These are phyloP conservation scores for Sindora glabra DNA, from an alignment of 306 rosid species.

Conservation along the genomic window DNA sequence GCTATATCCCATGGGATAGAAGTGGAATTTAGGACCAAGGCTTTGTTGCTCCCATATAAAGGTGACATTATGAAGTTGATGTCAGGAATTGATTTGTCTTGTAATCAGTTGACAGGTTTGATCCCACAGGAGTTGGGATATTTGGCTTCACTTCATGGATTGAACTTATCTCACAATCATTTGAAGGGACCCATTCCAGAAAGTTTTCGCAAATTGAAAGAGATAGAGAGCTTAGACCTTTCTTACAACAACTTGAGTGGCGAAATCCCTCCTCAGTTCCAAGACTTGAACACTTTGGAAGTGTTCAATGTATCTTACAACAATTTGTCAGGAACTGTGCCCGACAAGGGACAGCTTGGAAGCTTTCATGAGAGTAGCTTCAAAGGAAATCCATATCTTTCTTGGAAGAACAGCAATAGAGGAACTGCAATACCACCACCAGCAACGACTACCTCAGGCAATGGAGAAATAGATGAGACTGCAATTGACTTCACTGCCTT, in stretches of 20 bases:
- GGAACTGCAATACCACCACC: neutral
- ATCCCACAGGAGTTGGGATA: slow-evolving; percentile 5
- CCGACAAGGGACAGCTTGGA: neutral
- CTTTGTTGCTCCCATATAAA: neutral
- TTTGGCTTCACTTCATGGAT: neutral
- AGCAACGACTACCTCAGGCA: too few species aligned
- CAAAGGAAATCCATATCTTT: neutral
- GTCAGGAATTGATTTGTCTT: neutral
- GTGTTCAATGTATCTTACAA: slow-evolving; percentile 1
- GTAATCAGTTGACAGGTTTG: neutral
- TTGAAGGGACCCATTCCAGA: neutral
- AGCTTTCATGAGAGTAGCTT: neutral
- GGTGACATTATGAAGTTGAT: neutral
- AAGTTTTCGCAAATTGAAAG: neutral
- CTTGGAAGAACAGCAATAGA: neutral
- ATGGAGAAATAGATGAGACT: neutral
- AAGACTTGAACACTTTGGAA: neutral
- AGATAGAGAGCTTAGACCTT: slow-evolving; percentile 17
- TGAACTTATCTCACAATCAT: slow-evolving; percentile 19
- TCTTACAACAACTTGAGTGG: slow-evolving; percentile 17
- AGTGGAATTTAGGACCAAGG: neutral
- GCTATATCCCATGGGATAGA: too few species aligned
- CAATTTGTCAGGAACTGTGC: neutral
- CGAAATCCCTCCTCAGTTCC: neutral
- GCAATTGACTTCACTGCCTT: neutral